phyloP scores from a whole-genome alignment of 1,284 basidiomycete genomes.

The Gomphus sp. region DNA sequence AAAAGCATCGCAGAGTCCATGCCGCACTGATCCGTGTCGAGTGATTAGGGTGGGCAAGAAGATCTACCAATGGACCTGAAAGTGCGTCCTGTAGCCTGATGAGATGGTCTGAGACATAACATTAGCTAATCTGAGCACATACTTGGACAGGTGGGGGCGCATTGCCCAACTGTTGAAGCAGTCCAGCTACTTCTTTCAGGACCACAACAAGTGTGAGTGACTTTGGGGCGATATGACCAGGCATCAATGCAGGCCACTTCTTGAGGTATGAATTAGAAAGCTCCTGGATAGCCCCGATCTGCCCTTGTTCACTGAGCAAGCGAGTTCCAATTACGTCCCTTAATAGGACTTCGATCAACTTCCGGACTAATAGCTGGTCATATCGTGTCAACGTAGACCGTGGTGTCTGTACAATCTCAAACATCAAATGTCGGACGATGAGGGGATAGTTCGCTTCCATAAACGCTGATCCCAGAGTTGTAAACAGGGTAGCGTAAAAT shows the following conservation, averaged over 20 bases:
- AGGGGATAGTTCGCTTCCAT: constrained; percentile 79
- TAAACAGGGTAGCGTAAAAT: constrained; percentile 77
- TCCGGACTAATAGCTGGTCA: constrained; percentile 68
- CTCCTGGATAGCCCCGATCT: constrained; percentile 87
- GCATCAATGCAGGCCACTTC: constrained; percentile 89
- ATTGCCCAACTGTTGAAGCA: constrained; percentile 87
- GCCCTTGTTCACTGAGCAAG: constrained; percentile 87
- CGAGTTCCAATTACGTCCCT: constrained; percentile 82
- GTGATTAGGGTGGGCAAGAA: constrained; percentile 83
- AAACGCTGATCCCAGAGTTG: constrained; percentile 67
- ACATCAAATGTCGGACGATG: constrained; percentile 72
- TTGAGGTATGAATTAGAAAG: constrained; percentile 76
- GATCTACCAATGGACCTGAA: constrained; percentile 76
- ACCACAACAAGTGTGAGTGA: constrained; percentile 69
- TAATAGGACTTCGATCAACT: constrained; percentile 68
- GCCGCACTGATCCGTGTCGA: constrained; percentile 80
- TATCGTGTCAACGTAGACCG: constrained; percentile 53
- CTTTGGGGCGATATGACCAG: constrained; percentile 67
- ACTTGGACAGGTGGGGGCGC: constrained; percentile 84
- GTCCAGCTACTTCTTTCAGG: constrained; percentile 76
- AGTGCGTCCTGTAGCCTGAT: constrained; percentile 58
- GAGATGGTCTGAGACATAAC: not conserved
- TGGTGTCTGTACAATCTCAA: constrained; percentile 59
- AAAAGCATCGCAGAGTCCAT: constrained; percentile 86
- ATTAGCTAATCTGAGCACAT: constrained; percentile 12